Evolutionary conservation across 768 basidiomycete species (phyloP).

Genomic region (Austroboletus festivus): DNA sequence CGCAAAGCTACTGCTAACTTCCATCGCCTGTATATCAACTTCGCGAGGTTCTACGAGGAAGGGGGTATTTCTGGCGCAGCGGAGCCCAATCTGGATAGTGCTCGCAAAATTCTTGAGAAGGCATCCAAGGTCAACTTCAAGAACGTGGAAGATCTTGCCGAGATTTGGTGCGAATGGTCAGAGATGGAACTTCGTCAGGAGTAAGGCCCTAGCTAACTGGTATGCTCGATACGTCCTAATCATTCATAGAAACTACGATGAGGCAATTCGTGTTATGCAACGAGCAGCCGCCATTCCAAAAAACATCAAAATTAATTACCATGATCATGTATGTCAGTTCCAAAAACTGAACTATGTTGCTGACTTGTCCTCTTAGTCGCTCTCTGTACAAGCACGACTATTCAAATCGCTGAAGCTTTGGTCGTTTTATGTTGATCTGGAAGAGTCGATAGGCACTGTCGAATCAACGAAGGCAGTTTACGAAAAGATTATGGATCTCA

Average conservation of each 20-base stretch:
- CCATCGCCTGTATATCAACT: conserved; percentile 88
- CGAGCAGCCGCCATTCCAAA: conserved; percentile 90
- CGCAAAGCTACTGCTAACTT: conserved; percentile 88
- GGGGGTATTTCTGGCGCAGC: conserved; percentile 80
- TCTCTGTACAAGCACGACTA: conserved; percentile 82
- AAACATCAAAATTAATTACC: conserved; percentile 87
- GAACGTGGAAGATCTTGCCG: conserved; percentile 95
- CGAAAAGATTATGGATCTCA: conserved; percentile 93
- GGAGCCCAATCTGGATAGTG: conserved; percentile 78
- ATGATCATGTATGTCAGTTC: conserved; percentile 72
- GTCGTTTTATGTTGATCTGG: conserved; percentile 98
- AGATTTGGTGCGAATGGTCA: conserved; percentile 99
- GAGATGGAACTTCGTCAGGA: conserved; percentile 97
- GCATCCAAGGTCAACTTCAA: conserved; percentile 90
- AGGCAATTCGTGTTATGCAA: conserved; percentile 94
- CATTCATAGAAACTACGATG: conserved; percentile 84
- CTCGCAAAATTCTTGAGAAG: conserved; percentile 91
- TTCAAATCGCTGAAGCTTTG: conserved; percentile 99
- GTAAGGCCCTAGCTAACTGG: conserved; percentile 45
- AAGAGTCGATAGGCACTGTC: conserved; percentile 94
- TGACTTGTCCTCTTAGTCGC: conserved; percentile 43
- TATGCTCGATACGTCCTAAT: conserved; percentile 9
- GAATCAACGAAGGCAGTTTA: conserved; percentile 91
- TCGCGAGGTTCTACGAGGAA: conserved; percentile 97
- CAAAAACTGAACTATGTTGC: conserved; percentile 10